Evolutionary conservation across 768 basidiomycete genomes (phyloP), one percentile per base, ranked within the genome.

Genomic region (Cyathus striatus): DNA sequence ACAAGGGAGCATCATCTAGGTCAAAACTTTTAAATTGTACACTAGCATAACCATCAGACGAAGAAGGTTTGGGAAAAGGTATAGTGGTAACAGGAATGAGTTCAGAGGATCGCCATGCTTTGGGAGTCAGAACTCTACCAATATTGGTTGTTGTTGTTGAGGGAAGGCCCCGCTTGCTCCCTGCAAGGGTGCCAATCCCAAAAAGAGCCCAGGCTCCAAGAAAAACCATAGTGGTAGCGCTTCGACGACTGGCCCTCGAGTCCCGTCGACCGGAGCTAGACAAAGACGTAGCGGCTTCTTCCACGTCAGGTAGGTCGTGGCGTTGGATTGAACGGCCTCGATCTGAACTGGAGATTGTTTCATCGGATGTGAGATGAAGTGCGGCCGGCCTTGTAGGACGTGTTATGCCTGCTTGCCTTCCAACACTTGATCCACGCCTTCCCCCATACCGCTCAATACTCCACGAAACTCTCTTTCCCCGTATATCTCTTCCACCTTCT

Each of bases 151-250:
- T 53, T 13, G 53, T 58, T 14, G 49, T 60, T 1, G 60, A 42
- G 5, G 58, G 44, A 10, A 60, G 44, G 5, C 60, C 55, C 18
- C 55, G 54, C 34, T 55, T 49, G 23, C 52, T 59, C 6, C 62
- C 59, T 3, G 66, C 58, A 38, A 82, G 58, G 23, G 74, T 67
- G 2, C 84, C 81, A 10, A 89, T 54, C 0, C 88, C 74, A 50
- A 90, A 83, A 46, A 96, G 63, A 9, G 81, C 70, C 68, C 88
- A 90, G 9, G 78, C 69, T 26, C 87, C 78, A 48, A 96, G 69
- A 51, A 96, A 89, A 16, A 94, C 78, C 69, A 95, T 83, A n/a
- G n/a, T n/a, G 2, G 80, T 81, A 4, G 85, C 83, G 23, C 84
- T 78, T 47, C 79, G 75, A 47, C 80, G 75, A 52, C 80, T 84